Conservation (phyloP, 108 stramenopile genomes). For the Nitzschia inconspicua region DNA sequence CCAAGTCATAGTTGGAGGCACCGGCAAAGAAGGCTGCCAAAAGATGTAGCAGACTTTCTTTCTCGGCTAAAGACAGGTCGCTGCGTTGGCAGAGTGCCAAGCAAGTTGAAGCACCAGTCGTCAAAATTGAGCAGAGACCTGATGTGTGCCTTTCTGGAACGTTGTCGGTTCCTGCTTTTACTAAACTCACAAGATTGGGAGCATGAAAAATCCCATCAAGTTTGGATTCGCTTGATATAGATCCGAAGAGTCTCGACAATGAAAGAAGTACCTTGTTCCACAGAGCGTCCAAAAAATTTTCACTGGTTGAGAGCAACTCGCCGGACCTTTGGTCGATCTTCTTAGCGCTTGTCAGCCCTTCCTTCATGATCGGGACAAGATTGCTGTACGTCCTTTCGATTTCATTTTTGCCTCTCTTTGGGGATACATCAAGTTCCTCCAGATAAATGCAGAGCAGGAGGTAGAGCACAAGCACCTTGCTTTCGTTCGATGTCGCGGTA, state of each 20-base stretch:
- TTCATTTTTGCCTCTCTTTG: background rate
- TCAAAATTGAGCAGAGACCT: slow-evolving; percentile 20
- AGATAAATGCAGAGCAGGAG: slow-evolving; percentile 45
- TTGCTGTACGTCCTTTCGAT: slow-evolving; percentile 34
- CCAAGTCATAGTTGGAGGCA: slow-evolving; percentile 37
- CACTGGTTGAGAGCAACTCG: slow-evolving; percentile 6
- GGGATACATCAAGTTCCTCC: slow-evolving; percentile 10
- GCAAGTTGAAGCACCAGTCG: slow-evolving; percentile 23
- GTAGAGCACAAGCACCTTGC: slow-evolving; percentile 43
- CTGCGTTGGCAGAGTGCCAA: slow-evolving; percentile 27
- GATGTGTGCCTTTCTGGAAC: background rate
- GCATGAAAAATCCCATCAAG: background rate
- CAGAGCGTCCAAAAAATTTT: slow-evolving; percentile 13
- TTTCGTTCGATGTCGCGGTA: slow-evolving; percentile 33
- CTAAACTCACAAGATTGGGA: slow-evolving; percentile 15
- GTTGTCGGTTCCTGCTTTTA: slow-evolving; percentile 3
- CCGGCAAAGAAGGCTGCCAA: slow-evolving; percentile 60
- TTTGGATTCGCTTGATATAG: background rate
- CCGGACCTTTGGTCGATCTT: slow-evolving; percentile 22
- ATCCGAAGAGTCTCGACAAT: slow-evolving; percentile 13
- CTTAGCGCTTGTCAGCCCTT: slow-evolving; percentile 40
- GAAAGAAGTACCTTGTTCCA: slow-evolving; percentile 21
- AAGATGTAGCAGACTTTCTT: slow-evolving; percentile 17
- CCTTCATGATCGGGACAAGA: slow-evolving; percentile 44
- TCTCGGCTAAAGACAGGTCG: background rate